Evolutionary conservation across 2,329 filamentous ascomycete species (phyloP), one percentile per base, ranked within the genome.

Genomic region (Calonectria pteridis): DNA sequence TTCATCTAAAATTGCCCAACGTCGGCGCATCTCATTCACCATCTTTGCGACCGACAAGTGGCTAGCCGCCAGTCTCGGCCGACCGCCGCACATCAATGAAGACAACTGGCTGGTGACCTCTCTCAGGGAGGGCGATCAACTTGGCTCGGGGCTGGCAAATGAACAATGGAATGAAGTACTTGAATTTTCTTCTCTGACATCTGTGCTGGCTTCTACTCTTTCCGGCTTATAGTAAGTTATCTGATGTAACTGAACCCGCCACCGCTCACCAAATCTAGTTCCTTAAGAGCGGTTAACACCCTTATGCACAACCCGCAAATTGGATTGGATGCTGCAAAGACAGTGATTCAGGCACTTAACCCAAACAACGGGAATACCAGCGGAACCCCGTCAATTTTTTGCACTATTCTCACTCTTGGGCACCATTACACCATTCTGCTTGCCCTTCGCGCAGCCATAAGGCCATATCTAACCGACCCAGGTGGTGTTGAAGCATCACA

Each of bases 31-130:
- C 1, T 76, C 77, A 0, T 77, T 75, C 29, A 23, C 58, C 14
- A 68, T 79, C 7, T 78, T 73, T 31, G 70, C 66, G 4, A 66
- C 68, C 6, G 77, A 79, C 33, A 77, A 55, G n/a, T 79, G 77
- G 77, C 40, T 76, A 4, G 70, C 75, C 6, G 74, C 72, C 7
- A 66, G 66, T 11, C 72, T 78, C 7, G 76, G 77, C n/a, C 51
- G 75, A 4, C 77, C 76, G 16, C 68, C 69, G 4, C 50, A 69
- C 26, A 68, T 75, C 20, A 35, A 53, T 31, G 58, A 64, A 26
- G 68, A 69, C 11, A 73, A 75, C 26, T 75, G 73, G 73, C 29
- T 75, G 0, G 74, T 75, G 16, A 63, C 59, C 20, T 72, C 65
- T 16, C 23, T 72, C 6, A 31, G 37, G 10, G 31, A 43, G 6